Evolutionary conservation across 805 yeast species (phyloP).

Genomic region (Candida michaelii): DNA sequence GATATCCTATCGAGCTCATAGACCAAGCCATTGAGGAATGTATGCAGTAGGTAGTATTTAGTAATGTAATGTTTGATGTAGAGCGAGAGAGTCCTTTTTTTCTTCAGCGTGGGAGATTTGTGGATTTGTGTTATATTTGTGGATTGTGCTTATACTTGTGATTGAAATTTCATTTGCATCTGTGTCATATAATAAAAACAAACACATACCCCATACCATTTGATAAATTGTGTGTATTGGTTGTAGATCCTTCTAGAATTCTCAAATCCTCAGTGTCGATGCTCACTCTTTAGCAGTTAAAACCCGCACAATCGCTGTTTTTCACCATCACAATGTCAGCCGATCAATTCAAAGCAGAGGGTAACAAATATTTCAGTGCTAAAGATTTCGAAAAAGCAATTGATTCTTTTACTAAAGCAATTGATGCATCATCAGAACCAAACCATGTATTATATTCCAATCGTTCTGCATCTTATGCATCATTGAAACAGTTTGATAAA

Average conservation of each 20-base stretch:
- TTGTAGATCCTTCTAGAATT: conserved; percentile 6
- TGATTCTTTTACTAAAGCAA: conserved; percentile 81
- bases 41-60: not conserved
- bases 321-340: conserved; percentile 37
- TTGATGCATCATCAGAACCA: conserved; percentile 75
- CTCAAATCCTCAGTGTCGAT: conserved; percentile 2
- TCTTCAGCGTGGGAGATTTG: too few relatives aligned
- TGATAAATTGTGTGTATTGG: too few relatives aligned
- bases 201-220: too few relatives aligned
- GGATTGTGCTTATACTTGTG: not conserved
- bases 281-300: too few relatives aligned
- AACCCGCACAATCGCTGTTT: not conserved
- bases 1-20: conserved; percentile 49
- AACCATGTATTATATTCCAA: conserved; percentile 93
- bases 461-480: conserved; percentile 89
- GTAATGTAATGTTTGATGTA: not conserved
- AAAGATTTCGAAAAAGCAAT: conserved; percentile 82
- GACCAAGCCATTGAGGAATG: conserved; percentile 33
- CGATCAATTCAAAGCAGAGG: conserved; percentile 83
- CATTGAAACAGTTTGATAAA: conserved; percentile 65
- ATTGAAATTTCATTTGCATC: too few relatives aligned
- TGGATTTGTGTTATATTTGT: not conserved
- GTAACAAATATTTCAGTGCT: conserved; percentile 88
- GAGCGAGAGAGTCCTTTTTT: too few relatives aligned
- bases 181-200: too few relatives aligned